Conservation (phyloP, 352 stramenopile species). For the Globisporangium solare region DNA sequence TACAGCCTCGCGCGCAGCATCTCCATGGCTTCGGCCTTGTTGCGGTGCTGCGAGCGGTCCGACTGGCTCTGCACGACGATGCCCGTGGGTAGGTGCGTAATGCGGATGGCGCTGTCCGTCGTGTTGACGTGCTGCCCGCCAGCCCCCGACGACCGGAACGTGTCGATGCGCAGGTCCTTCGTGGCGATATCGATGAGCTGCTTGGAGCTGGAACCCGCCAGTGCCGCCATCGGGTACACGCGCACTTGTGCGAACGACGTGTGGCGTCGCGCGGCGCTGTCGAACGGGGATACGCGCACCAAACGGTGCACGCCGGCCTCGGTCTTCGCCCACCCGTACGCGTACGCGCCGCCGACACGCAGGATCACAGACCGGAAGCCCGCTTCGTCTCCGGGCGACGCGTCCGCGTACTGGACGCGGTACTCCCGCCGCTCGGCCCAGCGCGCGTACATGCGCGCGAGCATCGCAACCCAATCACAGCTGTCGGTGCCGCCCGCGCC, state of each 20-base stretch:
- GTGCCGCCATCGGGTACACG: slow-evolving; percentile 57
- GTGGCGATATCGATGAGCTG: slow-evolving; percentile 52
- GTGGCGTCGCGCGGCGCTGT: slow-evolving; percentile 89
- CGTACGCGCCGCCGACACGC: slow-evolving; percentile 58
- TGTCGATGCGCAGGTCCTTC: slow-evolving; percentile 92
- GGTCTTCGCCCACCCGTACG: slow-evolving; percentile 91
- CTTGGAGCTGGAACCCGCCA: slow-evolving; percentile 17
- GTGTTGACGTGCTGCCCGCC: slow-evolving; percentile 98
- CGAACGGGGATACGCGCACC: slow-evolving; percentile 94
- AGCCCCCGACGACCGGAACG: slow-evolving; percentile 89
- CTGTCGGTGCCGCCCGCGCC: slow-evolving; percentile 92
- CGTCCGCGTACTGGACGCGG: slow-evolving; percentile 83
- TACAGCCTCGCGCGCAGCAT: slow-evolving; percentile 73
- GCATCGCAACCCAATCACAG: slow-evolving; percentile 95
- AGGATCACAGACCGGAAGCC: slow-evolving; percentile 63
- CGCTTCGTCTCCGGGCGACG: slow-evolving; percentile 76
- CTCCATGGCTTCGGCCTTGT: slow-evolving; percentile 91
- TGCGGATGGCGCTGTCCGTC: slow-evolving; percentile 94
- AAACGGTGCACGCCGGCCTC: slow-evolving; percentile 96
- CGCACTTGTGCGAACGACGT: slow-evolving; percentile 94
- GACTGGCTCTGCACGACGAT: slow-evolving; percentile 93
- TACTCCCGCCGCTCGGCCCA: slow-evolving; percentile 44
- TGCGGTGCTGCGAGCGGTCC: slow-evolving; percentile 92
- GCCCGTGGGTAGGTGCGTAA: slow-evolving; percentile 93
- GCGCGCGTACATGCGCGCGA: slow-evolving; percentile 94